Base-by-base conservation (phyloP, 805 yeast genomes). In the Metschnikowia lochheadii region DNA sequence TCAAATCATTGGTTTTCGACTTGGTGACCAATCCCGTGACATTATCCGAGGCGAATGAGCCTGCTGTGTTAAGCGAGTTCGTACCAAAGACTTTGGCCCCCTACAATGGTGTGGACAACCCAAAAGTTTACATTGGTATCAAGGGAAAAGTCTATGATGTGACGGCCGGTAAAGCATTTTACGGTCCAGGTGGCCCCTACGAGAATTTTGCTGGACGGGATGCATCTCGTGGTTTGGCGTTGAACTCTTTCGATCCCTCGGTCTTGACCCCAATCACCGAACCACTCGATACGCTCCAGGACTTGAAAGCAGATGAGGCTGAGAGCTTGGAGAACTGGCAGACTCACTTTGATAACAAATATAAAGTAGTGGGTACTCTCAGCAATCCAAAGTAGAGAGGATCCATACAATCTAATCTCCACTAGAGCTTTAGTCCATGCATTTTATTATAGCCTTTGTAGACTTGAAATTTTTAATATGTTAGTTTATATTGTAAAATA, bases 101-200 rank as follows among this genome's bases (percentile, higher is more conserved):
- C 58, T 90, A 71, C 73, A 89, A 92, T 66, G 98, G 98, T 1
- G 80, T 73, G 48, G 89, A 86, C 56, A 84, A 87, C 55, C 84
- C 84, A 48, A 82, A 82, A 60, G 89, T 92, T n/a, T 86, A 84
- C 62, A 80, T 92, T 54, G 94, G 89, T 0, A 89, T 92, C n/a
- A 81, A 78, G 58, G 96, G 96, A 1, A 84, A 77, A 23, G 96
- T 92, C 2, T 92, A 79, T 61, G 97, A 92, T 62, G 96, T 89
- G 18, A 73, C 88, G 5, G 73, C 75, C 10, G 96, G 96, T 0
- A 80, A 91, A 56, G 79, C 80, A 43, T 91, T 92, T 64, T 92
- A 92, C 67, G 98, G 98, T 0, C 98, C 98, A 6, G 88, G 92
- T 31, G 97, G 97, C 0, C 96, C 97, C 0, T 92, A 92, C 69